Percentiles rank a stretch among this genome's conserved stretches.
Evolutionary conservation across 2,329 filamentous ascomycete genomes (phyloP).

Genomic region (Colletotrichum tropicale): DNA sequence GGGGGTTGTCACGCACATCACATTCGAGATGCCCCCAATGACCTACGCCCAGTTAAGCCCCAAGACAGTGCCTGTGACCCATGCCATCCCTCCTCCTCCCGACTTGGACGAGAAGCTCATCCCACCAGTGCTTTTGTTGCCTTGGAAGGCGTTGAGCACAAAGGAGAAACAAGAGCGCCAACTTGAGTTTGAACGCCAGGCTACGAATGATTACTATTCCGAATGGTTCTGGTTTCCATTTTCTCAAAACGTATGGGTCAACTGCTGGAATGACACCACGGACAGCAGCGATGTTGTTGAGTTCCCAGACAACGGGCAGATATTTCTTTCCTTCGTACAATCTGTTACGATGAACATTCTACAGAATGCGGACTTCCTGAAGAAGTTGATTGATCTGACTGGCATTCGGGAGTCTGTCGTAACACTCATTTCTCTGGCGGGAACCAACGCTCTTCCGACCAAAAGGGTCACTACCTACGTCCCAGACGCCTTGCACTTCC

Average conservation of each 20-base stretch:
- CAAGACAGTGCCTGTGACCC: slow-evolving; percentile 42
- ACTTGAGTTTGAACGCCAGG: slow-evolving; percentile 39
- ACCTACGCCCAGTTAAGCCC: slow-evolving; percentile 50
- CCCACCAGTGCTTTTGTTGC: slow-evolving; percentile 31
- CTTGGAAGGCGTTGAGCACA: slow-evolving; percentile 34
- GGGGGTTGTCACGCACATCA: slow-evolving; percentile 53
- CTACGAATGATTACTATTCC: slow-evolving; percentile 45
- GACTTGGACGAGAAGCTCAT: slow-evolving; percentile 34
- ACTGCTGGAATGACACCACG: slow-evolving; percentile 36
- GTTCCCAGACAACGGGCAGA: slow-evolving; percentile 36
- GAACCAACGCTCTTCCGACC: slow-evolving; percentile 29
- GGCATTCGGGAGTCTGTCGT: slow-evolving; percentile 21
- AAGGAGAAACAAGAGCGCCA: slow-evolving; percentile 36
- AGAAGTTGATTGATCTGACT: slow-evolving; percentile 27
- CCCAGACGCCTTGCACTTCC: slow-evolving; percentile 51
- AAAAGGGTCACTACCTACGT: slow-evolving; percentile 28
- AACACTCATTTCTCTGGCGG: slow-evolving; percentile 32
- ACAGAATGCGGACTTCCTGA: slow-evolving; percentile 18
- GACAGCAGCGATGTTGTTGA: slow-evolving; percentile 34
- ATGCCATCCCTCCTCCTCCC: slow-evolving; percentile 48
- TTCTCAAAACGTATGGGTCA: slow-evolving; percentile 32
- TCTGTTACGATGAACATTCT: slow-evolving; percentile 25
- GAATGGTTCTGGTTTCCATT: slow-evolving; percentile 59
- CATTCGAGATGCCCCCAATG: slow-evolving; percentile 50
- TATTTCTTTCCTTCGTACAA: slow-evolving; percentile 35